Evolutionary conservation across 108 stramenopile genomes (phyloP).

Genomic region (Cylindrotheca closterium): DNA sequence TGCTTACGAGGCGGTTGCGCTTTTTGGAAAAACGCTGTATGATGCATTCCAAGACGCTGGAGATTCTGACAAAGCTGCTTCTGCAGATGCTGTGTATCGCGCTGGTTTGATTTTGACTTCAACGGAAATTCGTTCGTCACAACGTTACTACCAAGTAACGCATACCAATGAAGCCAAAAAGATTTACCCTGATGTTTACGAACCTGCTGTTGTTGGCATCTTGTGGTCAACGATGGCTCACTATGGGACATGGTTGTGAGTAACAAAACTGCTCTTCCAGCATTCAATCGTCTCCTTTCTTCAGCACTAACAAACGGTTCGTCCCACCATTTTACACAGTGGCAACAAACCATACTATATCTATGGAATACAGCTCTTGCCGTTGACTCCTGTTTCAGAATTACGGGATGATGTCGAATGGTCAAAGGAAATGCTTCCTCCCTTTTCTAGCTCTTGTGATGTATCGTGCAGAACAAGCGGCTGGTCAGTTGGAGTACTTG

Average conservation of each 20-base stretch:
- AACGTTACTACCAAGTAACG: conserved; percentile 86
- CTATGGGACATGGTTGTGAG: conserved; percentile 66
- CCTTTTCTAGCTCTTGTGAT: conserved; percentile 71
- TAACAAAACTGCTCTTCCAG: too few species aligned
- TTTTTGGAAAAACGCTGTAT: conserved; percentile 79
- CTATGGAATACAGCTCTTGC: conserved; percentile 80
- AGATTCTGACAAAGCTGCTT: conserved; percentile 30
- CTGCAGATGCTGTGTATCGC: conserved; percentile 54
- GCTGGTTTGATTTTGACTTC: conserved; percentile 68
- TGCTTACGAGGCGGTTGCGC: conserved; percentile 87
- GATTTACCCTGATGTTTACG: conserved; percentile 47
- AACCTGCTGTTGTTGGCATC: conserved; percentile 69
- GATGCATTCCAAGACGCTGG: conserved; percentile 28
- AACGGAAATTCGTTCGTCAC: conserved; percentile 78
- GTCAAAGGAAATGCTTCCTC: conserved; percentile 64
- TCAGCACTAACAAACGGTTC: too few species aligned
- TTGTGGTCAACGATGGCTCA: conserved; percentile 64
- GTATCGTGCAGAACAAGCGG: conserved; percentile 44
- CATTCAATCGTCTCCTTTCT: too few species aligned
- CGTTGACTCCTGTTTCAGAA: conserved; percentile 81
- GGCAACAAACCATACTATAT: conserved; percentile 57
- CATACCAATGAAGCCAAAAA: conserved; percentile 31
- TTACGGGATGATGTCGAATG: conserved; percentile 66
- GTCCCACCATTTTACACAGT: conserved; percentile 2
- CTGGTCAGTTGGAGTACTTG: conserved; percentile 60